Evolutionary conservation across 805 yeast species (phyloP), one percentile per base, ranked within the genome.

Genomic region (Yarrowia osloensis): DNA sequence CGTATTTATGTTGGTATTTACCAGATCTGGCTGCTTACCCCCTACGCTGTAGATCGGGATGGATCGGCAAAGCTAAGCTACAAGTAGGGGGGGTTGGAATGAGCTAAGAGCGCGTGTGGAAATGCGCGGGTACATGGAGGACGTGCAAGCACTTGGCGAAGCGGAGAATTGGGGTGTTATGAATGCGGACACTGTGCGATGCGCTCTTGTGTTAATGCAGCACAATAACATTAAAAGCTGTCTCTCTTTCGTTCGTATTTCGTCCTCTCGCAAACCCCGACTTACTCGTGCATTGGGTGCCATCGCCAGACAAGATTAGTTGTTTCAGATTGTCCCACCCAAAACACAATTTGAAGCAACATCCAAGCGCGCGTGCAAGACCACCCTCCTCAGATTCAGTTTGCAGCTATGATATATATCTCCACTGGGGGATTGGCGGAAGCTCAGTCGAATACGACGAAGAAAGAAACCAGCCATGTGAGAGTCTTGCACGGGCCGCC

Each of bases 1-100:
- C 40, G 40, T 35, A 17, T 35, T n/a, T n/a, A n/a, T n/a, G n/a
- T n/a, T n/a, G n/a, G n/a, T n/a, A n/a, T n/a, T n/a, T 4, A 2
- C 13, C 19, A 15, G 57, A 50, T 50, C 57, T 50, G 57, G 40
- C 57, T 50, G 57, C 40, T 17, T 50, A 28, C 57, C 57, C 57
- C 57, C 57, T 50, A 50, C 40, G 29, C 33, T 54, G 61, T 24
- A 54, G 44, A 54, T 54, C 61, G 61, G 59, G 61, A 54, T 54
- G 61, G 61, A 54, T 54, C 61, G 61, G 61, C 61, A 54, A 54
- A 35, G 21, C 31, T 54, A 54, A 35, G 31, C 61, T 35, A 21
- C 13, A 11, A 11, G 35, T 31, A 50, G 40, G 40, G 44, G 59
- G 57, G 42, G 31, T 24, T 54, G 61, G 61, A 54, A 54, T 54